Percentiles rank a stretch among this genome's conserved stretches.
phyloP scores from a whole-genome alignment of 1,284 basidiomycete genomes.

The Rhodotorula sp. region DNA sequence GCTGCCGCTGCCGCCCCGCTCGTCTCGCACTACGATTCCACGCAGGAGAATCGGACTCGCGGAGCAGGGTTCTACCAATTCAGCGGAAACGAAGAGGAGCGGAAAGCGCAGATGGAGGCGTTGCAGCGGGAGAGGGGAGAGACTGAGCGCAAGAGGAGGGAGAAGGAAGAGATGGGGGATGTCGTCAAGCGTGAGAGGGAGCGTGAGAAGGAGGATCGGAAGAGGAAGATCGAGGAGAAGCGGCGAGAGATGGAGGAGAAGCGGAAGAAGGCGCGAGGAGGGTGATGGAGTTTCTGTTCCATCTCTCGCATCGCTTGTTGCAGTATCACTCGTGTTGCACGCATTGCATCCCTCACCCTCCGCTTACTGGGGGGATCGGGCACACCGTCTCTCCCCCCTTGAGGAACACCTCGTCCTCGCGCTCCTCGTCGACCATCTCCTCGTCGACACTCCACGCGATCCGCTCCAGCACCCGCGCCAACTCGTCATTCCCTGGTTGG shows the following conservation, averaged over 20 bases:
- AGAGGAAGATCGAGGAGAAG: slow-evolving; percentile 73
- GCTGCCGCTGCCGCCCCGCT: slow-evolving; percentile 52
- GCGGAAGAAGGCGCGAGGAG: slow-evolving; percentile 18
- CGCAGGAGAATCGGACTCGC: slow-evolving; percentile 74
- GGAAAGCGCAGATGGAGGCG: slow-evolving; percentile 73
- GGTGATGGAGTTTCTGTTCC: background rate
- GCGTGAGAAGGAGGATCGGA: slow-evolving; percentile 70
- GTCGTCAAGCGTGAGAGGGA: slow-evolving; percentile 69
- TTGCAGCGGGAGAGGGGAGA: slow-evolving; percentile 65
- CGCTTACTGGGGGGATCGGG: slow-evolving; percentile 76
- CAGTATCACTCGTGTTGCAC: background rate
- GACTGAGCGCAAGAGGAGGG: slow-evolving; percentile 64
- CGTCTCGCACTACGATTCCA: slow-evolving; percentile 75
- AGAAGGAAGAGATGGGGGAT: slow-evolving; percentile 60
- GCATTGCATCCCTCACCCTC: slow-evolving; percentile 56
- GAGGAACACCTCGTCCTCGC: slow-evolving; percentile 52
- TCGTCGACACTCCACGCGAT: slow-evolving; percentile 74
- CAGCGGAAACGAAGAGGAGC: slow-evolving; percentile 71
- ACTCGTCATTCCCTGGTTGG: slow-evolving; percentile 52
- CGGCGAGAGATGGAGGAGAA: slow-evolving; percentile 60
- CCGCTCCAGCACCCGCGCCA: slow-evolving; percentile 58
- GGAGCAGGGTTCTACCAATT: slow-evolving; percentile 90
- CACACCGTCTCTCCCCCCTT: slow-evolving; percentile 73
- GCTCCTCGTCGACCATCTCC: slow-evolving; percentile 66
- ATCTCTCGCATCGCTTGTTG: slow-evolving; percentile 5